Evolutionary conservation across 106 monocot genomes (phyloP), one percentile per base, ranked within the genome.

Genomic region (Dendrobium nobile): DNA sequence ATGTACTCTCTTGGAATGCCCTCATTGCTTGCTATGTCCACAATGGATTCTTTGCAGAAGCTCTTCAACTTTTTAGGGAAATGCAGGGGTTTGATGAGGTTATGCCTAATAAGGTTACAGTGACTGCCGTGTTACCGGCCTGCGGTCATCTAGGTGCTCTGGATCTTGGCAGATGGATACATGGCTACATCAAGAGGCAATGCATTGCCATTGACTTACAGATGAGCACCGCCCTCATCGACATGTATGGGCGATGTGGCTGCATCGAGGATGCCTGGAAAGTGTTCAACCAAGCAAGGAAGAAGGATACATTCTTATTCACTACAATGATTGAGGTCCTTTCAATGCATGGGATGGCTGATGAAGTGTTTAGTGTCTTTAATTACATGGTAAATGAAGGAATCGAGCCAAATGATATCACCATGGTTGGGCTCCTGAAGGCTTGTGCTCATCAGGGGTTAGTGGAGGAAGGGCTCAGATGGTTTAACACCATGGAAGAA

Each of bases 1-100:
- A 97, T 86, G 90, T 94, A 20, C 84, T 97, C 33, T 94, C 94
- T 26, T 97, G 96, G 96, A 97, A 82, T 55, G 84, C 82, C 43
- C 85, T 97, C 87, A 93, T 97, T 54, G 84, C 93, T 1, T 92
- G 92, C 10, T 94, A 94, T 82, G 82, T 77, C 0, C 82, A 89
- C 54, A 79, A 27, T 16, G 84, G 65, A 4, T 78, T 33, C 16
- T 77, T 84, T 78, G 33, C 28, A 37, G 89, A 94, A 37, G 92
- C 94, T 8, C 31, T 92, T 24, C 59, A 88, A 11, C 42, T 92
- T 9, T 94, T 98, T 41, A 83, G 87, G 8, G 20, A 44, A 55
- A 97, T 94, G 97, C 84, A 87, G 55, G 54, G 2, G 11, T 81
- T 81, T 17, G 41, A 42, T 2, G 75, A 20, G 1, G 81, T 90